phyloP scores from a whole-genome alignment of 2,329 filamentous ascomycete species.

The Fusarium ambrosium region DNA sequence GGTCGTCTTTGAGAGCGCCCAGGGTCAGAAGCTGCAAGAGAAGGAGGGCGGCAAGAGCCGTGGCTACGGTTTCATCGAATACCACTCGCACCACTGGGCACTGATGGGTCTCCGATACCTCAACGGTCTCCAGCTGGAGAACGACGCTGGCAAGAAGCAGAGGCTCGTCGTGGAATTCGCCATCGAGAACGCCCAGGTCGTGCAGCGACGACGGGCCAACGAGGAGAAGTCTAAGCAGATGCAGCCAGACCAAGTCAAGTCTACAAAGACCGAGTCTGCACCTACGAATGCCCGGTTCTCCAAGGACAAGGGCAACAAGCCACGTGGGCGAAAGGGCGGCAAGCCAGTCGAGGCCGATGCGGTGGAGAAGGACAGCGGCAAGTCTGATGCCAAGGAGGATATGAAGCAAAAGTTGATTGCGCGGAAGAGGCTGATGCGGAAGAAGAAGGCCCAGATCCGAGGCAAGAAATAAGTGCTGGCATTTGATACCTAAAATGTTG shows the following conservation, averaged over 20 bases:
- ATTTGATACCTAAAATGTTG: constrained; percentile 39
- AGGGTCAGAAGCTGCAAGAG: constrained; percentile 87
- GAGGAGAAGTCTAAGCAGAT: constrained; percentile 53
- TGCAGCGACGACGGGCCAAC: constrained; percentile 74
- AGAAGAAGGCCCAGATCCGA: constrained; percentile 68
- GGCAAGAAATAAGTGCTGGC: constrained; percentile 46
- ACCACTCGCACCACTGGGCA: constrained; percentile 91
- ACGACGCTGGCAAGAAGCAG: constrained; percentile 81
- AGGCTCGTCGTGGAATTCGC: constrained; percentile 96
- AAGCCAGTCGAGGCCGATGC: constrained; percentile 22
- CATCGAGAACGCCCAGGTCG: constrained; percentile 97
- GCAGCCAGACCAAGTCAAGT: constrained; percentile 41
- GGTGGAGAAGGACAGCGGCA: constrained; percentile 45
- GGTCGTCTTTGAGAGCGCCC: constrained; percentile 89
- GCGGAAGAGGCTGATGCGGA: constrained; percentile 84
- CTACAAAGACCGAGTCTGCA: constrained; percentile 25
- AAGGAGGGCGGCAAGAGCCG: constrained; percentile 84
- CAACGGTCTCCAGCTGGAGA: constrained; percentile 79
- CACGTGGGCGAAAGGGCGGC: constrained; percentile 31
- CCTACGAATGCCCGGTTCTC: constrained; percentile 30
- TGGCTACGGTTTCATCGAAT: constrained; percentile 98
- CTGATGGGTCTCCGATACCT: constrained; percentile 95
- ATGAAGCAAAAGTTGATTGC: constrained; percentile 83
- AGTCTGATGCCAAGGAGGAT: constrained; percentile 54
- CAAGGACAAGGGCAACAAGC: constrained; percentile 36